Evolutionary conservation across 495 filamentous ascomycete species (phyloP).

Genomic region (Penicillium cataractarum): DNA sequence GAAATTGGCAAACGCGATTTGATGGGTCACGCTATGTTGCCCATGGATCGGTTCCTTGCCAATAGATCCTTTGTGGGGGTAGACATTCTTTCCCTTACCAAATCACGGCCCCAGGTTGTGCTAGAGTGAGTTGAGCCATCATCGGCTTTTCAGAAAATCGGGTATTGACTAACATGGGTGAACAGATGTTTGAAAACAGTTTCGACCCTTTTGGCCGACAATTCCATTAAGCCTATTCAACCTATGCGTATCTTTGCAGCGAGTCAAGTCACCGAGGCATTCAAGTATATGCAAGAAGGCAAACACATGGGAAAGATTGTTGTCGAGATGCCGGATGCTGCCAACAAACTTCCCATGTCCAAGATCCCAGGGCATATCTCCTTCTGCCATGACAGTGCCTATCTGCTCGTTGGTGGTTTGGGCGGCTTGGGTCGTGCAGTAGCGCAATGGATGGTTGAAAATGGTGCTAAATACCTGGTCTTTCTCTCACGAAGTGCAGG

Average conservation of each 20-base stretch:
- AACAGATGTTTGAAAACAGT: constrained; percentile 5
- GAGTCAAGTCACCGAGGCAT: constrained; percentile 2
- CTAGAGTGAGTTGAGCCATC: not conserved
- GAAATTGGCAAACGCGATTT: constrained; percentile 5
- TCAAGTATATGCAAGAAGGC: constrained; percentile 8
- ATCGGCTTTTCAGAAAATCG: not conserved
- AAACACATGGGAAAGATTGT: constrained; percentile 12
- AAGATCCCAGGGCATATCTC: not conserved
- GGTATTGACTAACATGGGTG: not conserved
- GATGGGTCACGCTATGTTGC: constrained; percentile 1
- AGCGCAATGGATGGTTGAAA: constrained; percentile 58
- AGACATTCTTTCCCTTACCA: constrained; percentile 8
- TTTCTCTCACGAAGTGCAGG: constrained; percentile 42
- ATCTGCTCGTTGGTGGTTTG: constrained; percentile 51
- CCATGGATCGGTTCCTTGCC: constrained; percentile 6
- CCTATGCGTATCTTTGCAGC: not conserved
- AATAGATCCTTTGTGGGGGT: constrained; percentile 5
- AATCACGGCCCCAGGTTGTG: constrained; percentile 2
- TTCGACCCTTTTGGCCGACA: constrained; percentile 3
- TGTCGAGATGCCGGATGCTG: not conserved
- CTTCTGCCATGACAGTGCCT: constrained; percentile 13
- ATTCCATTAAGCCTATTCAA: constrained; percentile 4
- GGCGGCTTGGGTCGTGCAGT: constrained; percentile 64
- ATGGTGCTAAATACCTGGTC: constrained; percentile 58
- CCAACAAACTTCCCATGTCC: not conserved